These are phyloP conservation scores for Castanea crenata DNA, from an alignment of 306 rosid genomes.

Conservation along the genomic window DNA sequence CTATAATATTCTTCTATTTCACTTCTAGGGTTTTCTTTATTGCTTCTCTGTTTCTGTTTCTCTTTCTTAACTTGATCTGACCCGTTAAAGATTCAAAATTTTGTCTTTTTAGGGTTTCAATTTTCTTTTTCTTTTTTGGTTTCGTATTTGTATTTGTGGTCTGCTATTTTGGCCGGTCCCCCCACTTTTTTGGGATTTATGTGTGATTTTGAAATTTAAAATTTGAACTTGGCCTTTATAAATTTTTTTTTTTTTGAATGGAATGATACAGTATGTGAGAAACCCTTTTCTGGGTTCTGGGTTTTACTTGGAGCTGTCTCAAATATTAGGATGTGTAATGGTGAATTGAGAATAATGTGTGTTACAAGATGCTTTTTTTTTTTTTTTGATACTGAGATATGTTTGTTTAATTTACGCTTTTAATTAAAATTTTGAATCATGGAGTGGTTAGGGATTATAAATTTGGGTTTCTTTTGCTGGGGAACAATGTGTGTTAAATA, in stretches of 20 bases:
- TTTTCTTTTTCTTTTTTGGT: neutral
- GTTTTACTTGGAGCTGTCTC: neutral
- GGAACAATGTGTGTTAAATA: neutral
- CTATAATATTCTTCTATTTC: neutral
- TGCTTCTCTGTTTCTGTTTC: neutral
- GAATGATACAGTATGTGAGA: neutral
- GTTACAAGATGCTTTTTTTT: neutral
- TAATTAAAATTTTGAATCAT: neutral
- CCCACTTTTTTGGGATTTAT: neutral
- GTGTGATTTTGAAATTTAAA: neutral
- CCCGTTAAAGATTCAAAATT: neutral
- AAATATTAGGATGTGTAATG: neutral
- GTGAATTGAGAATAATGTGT: too few species aligned
- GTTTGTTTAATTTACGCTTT: neutral
- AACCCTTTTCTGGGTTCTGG: neutral
- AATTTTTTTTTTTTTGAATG: neutral
- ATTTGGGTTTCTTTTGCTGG: neutral
- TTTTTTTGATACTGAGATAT: neutral
- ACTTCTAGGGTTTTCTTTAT: neutral
- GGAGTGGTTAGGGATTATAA: neutral
- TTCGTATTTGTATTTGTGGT: neutral
- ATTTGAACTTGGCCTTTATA: neutral
- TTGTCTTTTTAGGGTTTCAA: neutral
- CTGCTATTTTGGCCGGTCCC: neutral
- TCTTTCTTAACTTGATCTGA: neutral